Percentiles rank a stretch among this genome's conserved stretches.
Evolutionary conservation across 2,329 filamentous ascomycete genomes (phyloP).

Genomic region (Monilinia vaccinii-corymbosi): DNA sequence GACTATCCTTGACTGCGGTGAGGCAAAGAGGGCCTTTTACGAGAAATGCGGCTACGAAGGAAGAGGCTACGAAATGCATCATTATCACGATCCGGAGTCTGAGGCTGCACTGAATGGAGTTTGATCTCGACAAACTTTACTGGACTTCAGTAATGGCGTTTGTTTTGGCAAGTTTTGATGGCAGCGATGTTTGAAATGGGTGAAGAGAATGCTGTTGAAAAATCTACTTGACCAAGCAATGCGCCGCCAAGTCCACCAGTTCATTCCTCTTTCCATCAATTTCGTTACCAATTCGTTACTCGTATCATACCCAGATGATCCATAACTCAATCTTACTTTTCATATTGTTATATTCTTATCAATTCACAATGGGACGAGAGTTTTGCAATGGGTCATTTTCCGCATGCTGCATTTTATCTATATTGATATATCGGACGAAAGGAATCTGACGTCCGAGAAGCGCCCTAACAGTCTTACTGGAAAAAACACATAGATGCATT

Average conservation of each 20-base stretch:
- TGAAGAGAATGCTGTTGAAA: not conserved
- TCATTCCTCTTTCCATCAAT: not conserved
- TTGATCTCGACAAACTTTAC: not conserved
- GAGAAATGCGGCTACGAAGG: conserved; percentile 67
- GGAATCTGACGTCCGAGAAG: not conserved
- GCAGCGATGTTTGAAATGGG: not conserved
- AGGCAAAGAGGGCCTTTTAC: conserved; percentile 96
- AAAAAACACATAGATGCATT: conserved; percentile 11
- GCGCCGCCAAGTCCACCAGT: not conserved
- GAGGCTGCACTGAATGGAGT: conserved; percentile 13
- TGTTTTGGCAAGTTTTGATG: not conserved
- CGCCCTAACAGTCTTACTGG: not conserved
- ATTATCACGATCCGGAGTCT: conserved; percentile 54
- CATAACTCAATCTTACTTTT: no score
- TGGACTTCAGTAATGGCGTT: not conserved
- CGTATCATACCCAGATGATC: not conserved
- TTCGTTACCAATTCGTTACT: no score
- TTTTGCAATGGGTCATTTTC: not conserved
- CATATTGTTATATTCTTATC: not conserved
- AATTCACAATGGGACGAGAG: not conserved
- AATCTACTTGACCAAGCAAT: not conserved
- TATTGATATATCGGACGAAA: not conserved
- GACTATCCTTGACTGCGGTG: conserved; percentile 91
- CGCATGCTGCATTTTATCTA: not conserved
- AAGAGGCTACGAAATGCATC: conserved; percentile 90